phyloP scores from a whole-genome alignment of 2,329 filamentous ascomycete species.

The Aphanocladium album region DNA sequence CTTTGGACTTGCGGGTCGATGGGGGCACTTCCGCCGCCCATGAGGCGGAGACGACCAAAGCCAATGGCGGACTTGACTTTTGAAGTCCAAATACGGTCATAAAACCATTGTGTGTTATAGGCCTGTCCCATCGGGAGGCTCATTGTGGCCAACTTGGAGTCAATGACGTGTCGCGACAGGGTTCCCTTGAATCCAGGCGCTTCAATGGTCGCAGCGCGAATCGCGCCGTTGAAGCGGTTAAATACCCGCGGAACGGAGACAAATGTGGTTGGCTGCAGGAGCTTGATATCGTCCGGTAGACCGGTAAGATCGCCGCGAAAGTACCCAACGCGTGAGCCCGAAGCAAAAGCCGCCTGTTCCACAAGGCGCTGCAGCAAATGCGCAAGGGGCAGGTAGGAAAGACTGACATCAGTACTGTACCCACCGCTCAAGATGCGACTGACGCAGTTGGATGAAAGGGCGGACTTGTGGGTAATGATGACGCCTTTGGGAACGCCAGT shows the following conservation, averaged over 20 bases:
- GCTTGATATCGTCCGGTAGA: constrained; percentile 85
- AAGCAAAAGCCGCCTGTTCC: constrained; percentile 69
- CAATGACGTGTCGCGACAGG: constrained; percentile 73
- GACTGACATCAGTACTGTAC: constrained; percentile 53
- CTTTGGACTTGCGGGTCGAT: constrained; percentile 83
- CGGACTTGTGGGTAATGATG: constrained; percentile 74
- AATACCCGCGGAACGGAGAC: constrained; percentile 86
- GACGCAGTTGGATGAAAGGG: constrained; percentile 65
- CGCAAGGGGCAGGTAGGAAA: constrained; percentile 88
- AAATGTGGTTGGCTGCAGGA: constrained; percentile 76
- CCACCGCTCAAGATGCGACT: constrained; percentile 53
- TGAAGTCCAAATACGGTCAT: constrained; percentile 83
- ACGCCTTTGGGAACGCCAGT: constrained; percentile 81
- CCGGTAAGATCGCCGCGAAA: constrained; percentile 89
- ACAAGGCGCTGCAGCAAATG: constrained; percentile 88
- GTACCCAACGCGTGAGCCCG: constrained; percentile 75
- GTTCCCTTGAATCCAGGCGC: constrained; percentile 74
- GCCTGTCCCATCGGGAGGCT: constrained; percentile 66
- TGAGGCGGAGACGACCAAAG: constrained; percentile 63
- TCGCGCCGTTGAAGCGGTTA: constrained; percentile 81
- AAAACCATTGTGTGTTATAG: constrained; percentile 72
- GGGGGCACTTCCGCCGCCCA: constrained; percentile 87
- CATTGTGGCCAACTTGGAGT: constrained; percentile 74
- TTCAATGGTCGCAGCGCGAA: constrained; percentile 74
- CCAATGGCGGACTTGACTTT: constrained; percentile 83